Evolutionary conservation across 768 basidiomycete genomes (phyloP).

Genomic region (Suillus bovinus): DNA sequence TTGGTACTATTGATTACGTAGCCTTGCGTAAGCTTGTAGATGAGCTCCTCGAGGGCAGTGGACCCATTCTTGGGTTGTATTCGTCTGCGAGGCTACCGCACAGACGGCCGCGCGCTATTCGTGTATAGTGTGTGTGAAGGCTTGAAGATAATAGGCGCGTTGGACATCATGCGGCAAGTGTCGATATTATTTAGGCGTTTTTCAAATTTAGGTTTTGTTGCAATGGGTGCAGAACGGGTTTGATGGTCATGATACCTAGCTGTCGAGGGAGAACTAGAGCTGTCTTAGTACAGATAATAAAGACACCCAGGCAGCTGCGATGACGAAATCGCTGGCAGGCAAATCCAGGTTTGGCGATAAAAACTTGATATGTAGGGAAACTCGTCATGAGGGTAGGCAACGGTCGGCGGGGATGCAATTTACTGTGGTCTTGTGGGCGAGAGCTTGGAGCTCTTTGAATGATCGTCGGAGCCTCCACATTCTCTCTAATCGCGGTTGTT

Average conservation of each 20-base stretch:
- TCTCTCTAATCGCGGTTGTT: conserved; percentile 70
- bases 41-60: conserved; percentile 65
- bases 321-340: conserved; percentile 7
- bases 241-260: conserved; percentile 20
- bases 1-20: conserved; percentile 16
- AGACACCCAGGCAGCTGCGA: conserved; percentile 24
- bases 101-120: conserved; percentile 6
- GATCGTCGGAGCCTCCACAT: conserved; percentile 71
- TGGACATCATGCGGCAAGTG: conserved; percentile 16
- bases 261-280: conserved; percentile 21
- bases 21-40: conserved; percentile 52
- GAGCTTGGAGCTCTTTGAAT: conserved; percentile 56
- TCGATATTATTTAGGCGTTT: conserved; percentile 14
- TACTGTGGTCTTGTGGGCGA: conserved; percentile 2
- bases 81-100: conserved; percentile 22
- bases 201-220: conserved; percentile 20
- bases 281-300: conserved; percentile 12
- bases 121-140: conserved; percentile 19
- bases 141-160: conserved; percentile 21
- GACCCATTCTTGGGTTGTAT: conserved; percentile 52
- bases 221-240: conserved; percentile 41
- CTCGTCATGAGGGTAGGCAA: background rate
- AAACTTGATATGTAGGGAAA: conserved; percentile 4
- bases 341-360: conserved; percentile 7
- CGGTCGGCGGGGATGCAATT: conserved; percentile 10